Conservation (phyloP, 208 protist genomes). For the Porcisia deanei region DNA sequence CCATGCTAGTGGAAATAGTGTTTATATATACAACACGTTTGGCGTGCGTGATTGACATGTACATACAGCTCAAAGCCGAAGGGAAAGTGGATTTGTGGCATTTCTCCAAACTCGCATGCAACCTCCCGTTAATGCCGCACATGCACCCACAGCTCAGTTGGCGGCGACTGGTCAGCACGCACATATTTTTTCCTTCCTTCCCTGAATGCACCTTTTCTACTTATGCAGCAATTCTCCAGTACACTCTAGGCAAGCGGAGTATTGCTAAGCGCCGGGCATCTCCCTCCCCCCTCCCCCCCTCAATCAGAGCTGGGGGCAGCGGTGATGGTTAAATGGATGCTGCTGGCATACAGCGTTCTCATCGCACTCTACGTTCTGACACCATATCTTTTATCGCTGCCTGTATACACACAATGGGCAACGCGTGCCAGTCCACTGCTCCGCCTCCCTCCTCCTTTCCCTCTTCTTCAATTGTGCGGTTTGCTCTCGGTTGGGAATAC, state of each 20-base stretch:
- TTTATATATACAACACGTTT: neutral
- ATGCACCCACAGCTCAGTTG: neutral
- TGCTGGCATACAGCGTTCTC: neutral
- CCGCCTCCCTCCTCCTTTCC: neutral
- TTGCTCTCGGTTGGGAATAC: neutral
- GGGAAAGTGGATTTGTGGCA: neutral
- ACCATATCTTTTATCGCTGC: neutral
- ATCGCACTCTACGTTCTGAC: neutral
- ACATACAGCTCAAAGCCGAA: neutral
- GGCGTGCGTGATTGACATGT: neutral
- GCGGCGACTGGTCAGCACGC: neutral
- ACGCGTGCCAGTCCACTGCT: neutral
- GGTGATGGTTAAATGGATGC: neutral
- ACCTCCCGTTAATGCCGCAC: neutral
- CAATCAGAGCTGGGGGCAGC: neutral
- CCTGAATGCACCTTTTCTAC: neutral
- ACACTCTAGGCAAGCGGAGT: no score
- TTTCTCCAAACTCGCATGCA: neutral
- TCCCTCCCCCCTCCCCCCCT: neutral
- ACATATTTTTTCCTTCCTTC: neutral
- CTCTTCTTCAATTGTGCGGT: neutral
- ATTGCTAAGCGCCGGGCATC: neutral
- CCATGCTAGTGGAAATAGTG: neutral
- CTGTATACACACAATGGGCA: neutral
- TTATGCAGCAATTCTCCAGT: neutral